These are phyloP conservation scores for Ceratobasidium theobromae DNA, from an alignment of 1,284 basidiomycete genomes.

Conservation along the genomic window DNA sequence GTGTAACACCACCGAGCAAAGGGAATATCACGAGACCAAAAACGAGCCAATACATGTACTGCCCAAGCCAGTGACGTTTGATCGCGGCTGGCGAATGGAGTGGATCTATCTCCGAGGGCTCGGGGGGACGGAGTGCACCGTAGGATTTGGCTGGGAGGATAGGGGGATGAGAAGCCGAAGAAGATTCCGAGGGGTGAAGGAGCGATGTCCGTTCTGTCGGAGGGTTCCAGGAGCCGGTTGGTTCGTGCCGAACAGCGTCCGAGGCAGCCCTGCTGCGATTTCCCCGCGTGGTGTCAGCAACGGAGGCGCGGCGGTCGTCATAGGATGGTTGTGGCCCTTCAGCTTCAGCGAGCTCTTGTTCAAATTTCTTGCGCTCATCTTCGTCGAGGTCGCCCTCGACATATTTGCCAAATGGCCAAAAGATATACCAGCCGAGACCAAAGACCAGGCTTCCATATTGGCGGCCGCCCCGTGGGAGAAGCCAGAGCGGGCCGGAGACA, in stretches of 20 bases:
- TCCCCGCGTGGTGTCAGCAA: conserved; percentile 20
- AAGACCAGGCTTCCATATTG: conserved; percentile 86
- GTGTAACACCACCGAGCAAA: conserved; percentile 70
- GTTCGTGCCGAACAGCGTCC: conserved; percentile 38
- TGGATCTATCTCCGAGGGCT: not conserved
- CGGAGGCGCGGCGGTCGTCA: conserved; percentile 31
- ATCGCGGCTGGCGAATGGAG: not conserved
- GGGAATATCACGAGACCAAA: conserved; percentile 83
- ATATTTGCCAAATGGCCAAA: conserved; percentile 99
- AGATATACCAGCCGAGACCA: conserved; percentile 93
- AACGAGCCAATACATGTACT: conserved; percentile 74
- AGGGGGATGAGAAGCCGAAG: conserved; percentile 17
- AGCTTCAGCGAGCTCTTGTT: conserved; percentile 48
- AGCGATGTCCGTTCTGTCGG: conserved; percentile 40
- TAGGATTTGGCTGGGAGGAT: conserved; percentile 36
- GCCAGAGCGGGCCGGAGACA: conserved; percentile 67
- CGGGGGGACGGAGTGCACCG: conserved; percentile 31
- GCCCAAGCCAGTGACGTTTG: conserved; percentile 43
- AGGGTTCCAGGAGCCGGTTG: conserved; percentile 42
- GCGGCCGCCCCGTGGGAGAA: conserved; percentile 77
- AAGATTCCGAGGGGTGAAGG: conserved; percentile 38
- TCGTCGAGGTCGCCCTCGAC: conserved; percentile 76
- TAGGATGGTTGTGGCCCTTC: conserved; percentile 47
- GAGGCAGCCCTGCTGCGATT: not conserved
- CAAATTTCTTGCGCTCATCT: conserved; percentile 41